These are phyloP conservation scores for Sphagnum magellanicum DNA, from an alignment of 228 moss, liverwort and hornwort genomes.

Conservation along the genomic window DNA sequence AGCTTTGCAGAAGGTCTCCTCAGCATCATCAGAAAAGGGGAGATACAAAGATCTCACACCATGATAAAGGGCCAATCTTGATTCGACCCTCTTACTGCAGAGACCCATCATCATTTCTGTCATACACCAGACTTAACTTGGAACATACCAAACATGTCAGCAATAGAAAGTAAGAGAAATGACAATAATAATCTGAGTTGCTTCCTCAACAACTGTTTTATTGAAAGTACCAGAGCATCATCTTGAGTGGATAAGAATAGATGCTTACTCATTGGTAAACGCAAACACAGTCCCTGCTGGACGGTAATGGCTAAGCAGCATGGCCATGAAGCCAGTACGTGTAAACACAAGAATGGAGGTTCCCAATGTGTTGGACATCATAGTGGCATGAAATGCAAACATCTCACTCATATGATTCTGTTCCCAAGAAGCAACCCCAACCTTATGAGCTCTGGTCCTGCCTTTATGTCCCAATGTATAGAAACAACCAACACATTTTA, in stretches of 20 bases:
- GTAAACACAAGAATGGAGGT: conserved; percentile 88
- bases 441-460: not conserved
- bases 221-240: too few species aligned
- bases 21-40: conserved; percentile 76
- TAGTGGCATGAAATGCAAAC: conserved; percentile 95
- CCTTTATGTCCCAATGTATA: too few species aligned
- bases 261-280: conserved; percentile 91
- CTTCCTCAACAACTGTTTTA: not conserved
- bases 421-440: not conserved
- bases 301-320: conserved; percentile 95
- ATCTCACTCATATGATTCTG: conserved; percentile 99
- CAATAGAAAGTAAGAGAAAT: not conserved
- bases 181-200: not conserved
- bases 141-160: not conserved
- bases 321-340: conserved; percentile 89
- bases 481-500: too few species aligned
- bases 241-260: not conserved
- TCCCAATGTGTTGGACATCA: conserved; percentile 99
- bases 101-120: not conserved
- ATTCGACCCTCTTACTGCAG: conserved; percentile 83
- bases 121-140: not conserved
- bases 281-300: conserved; percentile 97
- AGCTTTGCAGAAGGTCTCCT: conserved; percentile 82
- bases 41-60: conserved; percentile 81
- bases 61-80: conserved; percentile 83